Conservation (phyloP, 2,329 filamentous ascomycete genomes). For the Aspergillus sp. region DNA sequence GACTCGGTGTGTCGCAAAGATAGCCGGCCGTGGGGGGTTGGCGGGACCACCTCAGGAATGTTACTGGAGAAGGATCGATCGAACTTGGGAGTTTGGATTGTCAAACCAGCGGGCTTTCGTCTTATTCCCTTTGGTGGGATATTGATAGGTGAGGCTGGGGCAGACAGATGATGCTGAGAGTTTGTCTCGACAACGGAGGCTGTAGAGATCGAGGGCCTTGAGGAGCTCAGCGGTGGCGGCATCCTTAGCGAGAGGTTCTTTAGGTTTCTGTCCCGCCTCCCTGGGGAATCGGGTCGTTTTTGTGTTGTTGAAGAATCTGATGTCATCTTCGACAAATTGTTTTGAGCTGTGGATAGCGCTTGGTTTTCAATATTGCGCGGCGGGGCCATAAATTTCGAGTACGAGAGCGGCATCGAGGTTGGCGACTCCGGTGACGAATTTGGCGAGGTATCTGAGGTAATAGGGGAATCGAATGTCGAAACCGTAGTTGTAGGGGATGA, state of each 20-base stretch:
- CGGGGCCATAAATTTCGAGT: conserved; percentile 39
- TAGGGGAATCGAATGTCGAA: conserved; percentile 88
- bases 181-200: conserved; percentile 48
- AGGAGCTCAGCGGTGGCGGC: conserved; percentile 44
- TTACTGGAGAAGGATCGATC: conserved; percentile 51
- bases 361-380: conserved; percentile 28
- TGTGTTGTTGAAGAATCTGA: conserved; percentile 31
- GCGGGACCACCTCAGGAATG: conserved; percentile 54
- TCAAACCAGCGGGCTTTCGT: conserved; percentile 60
- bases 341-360: conserved; percentile 22
- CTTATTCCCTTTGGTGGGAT: conserved; percentile 54
- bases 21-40: conserved; percentile 56
- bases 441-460: conserved; percentile 84
- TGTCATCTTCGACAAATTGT: conserved; percentile 29
- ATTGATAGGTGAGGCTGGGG: conserved; percentile 59
- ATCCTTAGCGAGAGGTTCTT: conserved; percentile 66
- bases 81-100: conserved; percentile 57
- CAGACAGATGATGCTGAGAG: conserved; percentile 44
- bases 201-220: conserved; percentile 50
- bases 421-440: conserved; percentile 92
- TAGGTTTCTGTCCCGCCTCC: conserved; percentile 55
- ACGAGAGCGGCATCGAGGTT: conserved; percentile 62
- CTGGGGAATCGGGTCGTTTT: conserved; percentile 41
- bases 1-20: conserved; percentile 62
- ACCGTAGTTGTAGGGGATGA: conserved; percentile 94